Evolutionary conservation across 352 stramenopile species (phyloP).

Genomic region (Phytophthora tentaculata): DNA sequence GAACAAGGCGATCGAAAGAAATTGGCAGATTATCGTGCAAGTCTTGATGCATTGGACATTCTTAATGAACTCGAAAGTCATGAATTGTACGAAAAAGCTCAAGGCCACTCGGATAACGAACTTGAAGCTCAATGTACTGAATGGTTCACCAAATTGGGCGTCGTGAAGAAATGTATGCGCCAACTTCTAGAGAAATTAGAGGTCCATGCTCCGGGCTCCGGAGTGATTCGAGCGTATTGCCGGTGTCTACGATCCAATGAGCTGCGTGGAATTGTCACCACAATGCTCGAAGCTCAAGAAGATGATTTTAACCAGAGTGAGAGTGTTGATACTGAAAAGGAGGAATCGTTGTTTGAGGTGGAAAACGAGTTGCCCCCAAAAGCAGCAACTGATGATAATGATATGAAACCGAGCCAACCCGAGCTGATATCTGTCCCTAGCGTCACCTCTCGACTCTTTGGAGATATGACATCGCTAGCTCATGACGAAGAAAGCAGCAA

Average conservation of each 20-base stretch:
- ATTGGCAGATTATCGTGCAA: constrained; percentile 63
- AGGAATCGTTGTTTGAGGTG: not conserved
- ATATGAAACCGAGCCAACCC: constrained; percentile 7
- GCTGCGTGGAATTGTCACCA: constrained; percentile 33
- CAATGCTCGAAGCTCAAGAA: constrained; percentile 21
- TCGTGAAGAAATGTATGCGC: constrained; percentile 66
- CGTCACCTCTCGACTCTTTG: constrained; percentile 18
- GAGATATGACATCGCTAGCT: not conserved
- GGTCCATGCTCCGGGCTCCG: constrained; percentile 48
- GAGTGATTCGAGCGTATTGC: constrained; percentile 59
- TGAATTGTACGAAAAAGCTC: constrained; percentile 48
- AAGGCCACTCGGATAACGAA: constrained; percentile 38
- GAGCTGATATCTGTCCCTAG: not conserved
- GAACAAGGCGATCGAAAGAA: constrained; percentile 58
- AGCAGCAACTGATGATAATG: not conserved
- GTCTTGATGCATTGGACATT: constrained; percentile 72
- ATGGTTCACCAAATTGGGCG: constrained; percentile 56
- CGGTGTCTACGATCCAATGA: constrained; percentile 49
- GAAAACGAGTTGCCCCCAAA: not conserved
- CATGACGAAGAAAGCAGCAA: not conserved
- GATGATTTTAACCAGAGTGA: constrained; percentile 1
- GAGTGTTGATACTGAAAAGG: not conserved
- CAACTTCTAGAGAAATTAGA: constrained; percentile 68
- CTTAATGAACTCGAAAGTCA: constrained; percentile 70
- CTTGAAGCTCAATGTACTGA: constrained; percentile 42